Base-by-base conservation (phyloP, 2,329 filamentous ascomycete species). In the Ceratocystis eucalypticola region DNA sequence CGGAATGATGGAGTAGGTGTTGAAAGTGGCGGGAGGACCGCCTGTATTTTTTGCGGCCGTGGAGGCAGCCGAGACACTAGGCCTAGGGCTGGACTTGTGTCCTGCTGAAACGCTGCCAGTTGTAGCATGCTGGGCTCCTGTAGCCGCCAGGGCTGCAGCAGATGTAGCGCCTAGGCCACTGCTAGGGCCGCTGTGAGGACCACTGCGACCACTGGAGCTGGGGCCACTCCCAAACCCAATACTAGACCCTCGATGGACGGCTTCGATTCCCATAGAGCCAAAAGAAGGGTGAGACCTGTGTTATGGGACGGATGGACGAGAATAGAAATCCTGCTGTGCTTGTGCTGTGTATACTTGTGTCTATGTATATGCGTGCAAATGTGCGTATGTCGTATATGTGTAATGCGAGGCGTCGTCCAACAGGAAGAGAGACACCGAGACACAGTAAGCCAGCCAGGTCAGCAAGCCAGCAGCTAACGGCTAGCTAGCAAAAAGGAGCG, bases 341-440 rank as follows among this genome's bases (percentile, higher is more conserved):
- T 50, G 48, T 50, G 48, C 22, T 20, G 48, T 8, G 46, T 48
- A 10, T 48, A 22, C 46, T 48, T 48, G 46, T 17, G 20, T 22
- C 46, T 48, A 48, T 48, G 20, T 48, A 17, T 48, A 20, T 22
- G 17, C 12, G 48, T 50, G 22, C n/a, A 10, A 20, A 22, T 50
- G 48, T 50, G 22, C 48, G 37, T 41, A 41, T 41, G 37, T 50
- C 22, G 48, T 20, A 48, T 22, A 1, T 22, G 46, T 48, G 20
- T 22, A 48, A n/a, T 48, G 17, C 8, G 46, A 41, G 37, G 6
- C 20, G 46, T 48, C 4, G 46, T 20, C 46, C 46, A 48, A 22
- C 46, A 55, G 50, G n/a, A 55, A 55, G 50, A 57, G 22, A 53
- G 48, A 53, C 48, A 53, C n/a, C 20, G 53, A 59, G 55, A 59